Base-by-base conservation (phyloP, 2,329 filamentous ascomycete genomes). In the Penicillium polonicum region DNA sequence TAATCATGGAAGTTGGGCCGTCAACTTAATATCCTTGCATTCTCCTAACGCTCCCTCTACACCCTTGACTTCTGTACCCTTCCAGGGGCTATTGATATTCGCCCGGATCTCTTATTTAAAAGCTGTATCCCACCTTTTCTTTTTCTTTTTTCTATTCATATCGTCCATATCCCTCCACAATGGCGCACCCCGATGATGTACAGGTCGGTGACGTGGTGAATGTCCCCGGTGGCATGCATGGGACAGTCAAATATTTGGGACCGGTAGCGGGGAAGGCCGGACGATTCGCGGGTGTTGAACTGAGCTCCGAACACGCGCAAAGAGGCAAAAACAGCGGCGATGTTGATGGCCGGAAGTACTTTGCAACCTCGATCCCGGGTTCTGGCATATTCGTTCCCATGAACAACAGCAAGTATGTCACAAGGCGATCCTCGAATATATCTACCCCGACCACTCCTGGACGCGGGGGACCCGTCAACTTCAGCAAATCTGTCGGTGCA, bases 251-350 rank as follows among this genome's bases (percentile, higher is more conserved):
- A 72, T 99, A 96, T 72, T 81, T 97, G 60, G 94, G 94, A 44
- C 81, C 82, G 39, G 93, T 99, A 41, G 85, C 87, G 66, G 92
- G 92, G 62, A 97, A 96, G 80, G 91, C 89, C 66, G 94, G 94
- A 50, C 84, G 85, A 21, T 99, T 99, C 80, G 92, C 91, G 33
- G 94, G 94, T 45, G 90, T 99, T 36, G 94, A 99, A 76, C 82
- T 99, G 62, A 86, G 88, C 68, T 80, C 85, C 52, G 90, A 96
- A 65, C 95, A 88, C 78, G 90, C 92, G 35, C 76, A 82, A 51
- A 85, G 89, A 71, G 94, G 94, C 35, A 99, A 99, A 81, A 99
- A 99, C 72, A 95, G 85, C 69, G 94, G 94, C 62, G 92, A 96
- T 74, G 94, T 97, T 54, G 93, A 97, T 66, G 94, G 93, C 41